Base-by-base conservation (phyloP, 2,329 filamentous ascomycete species). In the Stagonosporopsis tanaceti region DNA sequence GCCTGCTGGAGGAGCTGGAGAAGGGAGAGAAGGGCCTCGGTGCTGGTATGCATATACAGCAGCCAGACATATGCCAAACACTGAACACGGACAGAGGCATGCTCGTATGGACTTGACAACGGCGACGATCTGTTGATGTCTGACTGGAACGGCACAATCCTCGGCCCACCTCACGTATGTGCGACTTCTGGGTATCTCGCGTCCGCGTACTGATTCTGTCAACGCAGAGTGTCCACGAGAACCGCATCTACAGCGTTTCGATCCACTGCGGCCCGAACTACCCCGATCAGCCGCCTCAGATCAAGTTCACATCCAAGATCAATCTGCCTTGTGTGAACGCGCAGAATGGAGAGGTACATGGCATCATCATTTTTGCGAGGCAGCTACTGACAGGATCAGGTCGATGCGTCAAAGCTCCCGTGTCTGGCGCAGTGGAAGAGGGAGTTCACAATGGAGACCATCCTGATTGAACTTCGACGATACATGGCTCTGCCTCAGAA, bases 1-100 rank as follows among this genome's bases (percentile, higher is more conserved):
- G 94, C 74, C 87, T 99, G 66, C 85, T 99, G 55, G 95, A 97
- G 78, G 95, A 99, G 87, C 85, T 99, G 20, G 95, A 99, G 83
- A 98, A 98, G 83, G 95, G 95, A 73, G 95, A 99, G 83, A 99
- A 99, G 80, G 95, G 95, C 61, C 85, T 95, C 63, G 94, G 95
- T 73, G 93, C 94, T 77, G 92, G 92, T 92, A 79, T 54, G 73
- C 35, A 35, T 44, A 50, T 40, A 32, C 25, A 25, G 6, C 12
- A 47, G 25, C n/a, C 12, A 15, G 25, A 27, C 39, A 30, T 6
- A 47, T 54, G 58, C 46, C 54, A 45, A 54, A 50, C 34, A 54
- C 59, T 64, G 52, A 57, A 41, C 57, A 51, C 53, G 40, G 22
- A 50, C 54, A 95, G 95, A 98, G 82, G 93, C 93, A 61, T 98